Evolutionary conservation across 257 asterid species (phyloP).

Genomic region (Solanum okadae): DNA sequence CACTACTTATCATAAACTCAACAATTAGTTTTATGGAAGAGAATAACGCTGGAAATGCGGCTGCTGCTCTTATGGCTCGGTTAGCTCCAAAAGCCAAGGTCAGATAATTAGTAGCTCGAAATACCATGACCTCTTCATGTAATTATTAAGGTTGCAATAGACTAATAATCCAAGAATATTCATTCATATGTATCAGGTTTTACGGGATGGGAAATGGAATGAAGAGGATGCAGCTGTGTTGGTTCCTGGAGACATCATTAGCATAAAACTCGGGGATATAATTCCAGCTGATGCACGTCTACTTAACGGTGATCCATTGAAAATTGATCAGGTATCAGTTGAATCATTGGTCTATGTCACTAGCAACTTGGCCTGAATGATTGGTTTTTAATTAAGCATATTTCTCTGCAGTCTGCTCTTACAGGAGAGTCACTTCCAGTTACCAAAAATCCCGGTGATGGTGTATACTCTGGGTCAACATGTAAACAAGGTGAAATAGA

Average conservation of each 20-base stretch:
- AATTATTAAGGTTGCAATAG: background rate
- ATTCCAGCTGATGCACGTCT: conserved; percentile 35
- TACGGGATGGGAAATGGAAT: conserved; percentile 24
- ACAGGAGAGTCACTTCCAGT: conserved; percentile 39
- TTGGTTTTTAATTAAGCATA: background rate
- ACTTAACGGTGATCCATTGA: conserved; percentile 30
- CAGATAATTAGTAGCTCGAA: background rate
- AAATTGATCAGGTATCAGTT: conserved; percentile 27
- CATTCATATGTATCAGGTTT: conserved; percentile 9
- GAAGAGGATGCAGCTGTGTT: conserved; percentile 29
- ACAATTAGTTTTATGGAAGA: conserved; percentile 28
- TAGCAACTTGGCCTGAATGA: background rate
- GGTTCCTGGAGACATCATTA: conserved; percentile 35
- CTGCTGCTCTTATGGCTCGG: conserved; percentile 34
- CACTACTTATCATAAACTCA: conserved; percentile 17
- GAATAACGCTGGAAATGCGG: conserved; percentile 32
- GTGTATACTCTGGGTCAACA: conserved; percentile 26
- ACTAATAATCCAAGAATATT: background rate
- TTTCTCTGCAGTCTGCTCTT: conserved; percentile 25
- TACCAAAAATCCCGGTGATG: conserved; percentile 29
- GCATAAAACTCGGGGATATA: conserved; percentile 30
- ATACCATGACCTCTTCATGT: background rate
- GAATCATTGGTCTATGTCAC: background rate
- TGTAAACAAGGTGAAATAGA: conserved; percentile 35
- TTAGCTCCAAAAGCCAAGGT: conserved; percentile 35